Base-by-base conservation (phyloP, 2,329 filamentous ascomycete genomes). In the Drechslera avenae region DNA sequence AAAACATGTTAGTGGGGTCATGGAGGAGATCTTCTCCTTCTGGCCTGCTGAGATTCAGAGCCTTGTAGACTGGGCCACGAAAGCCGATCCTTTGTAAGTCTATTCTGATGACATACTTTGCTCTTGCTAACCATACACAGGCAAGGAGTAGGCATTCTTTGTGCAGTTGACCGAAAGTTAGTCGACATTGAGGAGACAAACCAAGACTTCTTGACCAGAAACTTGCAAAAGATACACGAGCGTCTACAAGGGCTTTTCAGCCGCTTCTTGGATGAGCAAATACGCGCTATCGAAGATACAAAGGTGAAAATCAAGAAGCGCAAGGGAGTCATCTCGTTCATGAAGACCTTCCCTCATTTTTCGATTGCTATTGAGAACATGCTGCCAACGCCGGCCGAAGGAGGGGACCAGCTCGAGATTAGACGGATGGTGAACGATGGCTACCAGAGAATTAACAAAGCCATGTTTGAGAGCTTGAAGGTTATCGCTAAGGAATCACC, bases 251-350 rank as follows among this genome's bases (percentile, higher is more conserved):
- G 83, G 2, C 83, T 90, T 2, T 97, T 96, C 77, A 86, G 83
- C 54, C 91, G 90, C 56, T 97, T 97, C 64, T 86, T 97, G 7
- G 93, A 97, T 60, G 91, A 96, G 58, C 94, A 99, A 72, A 89
- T 97, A 52, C 89, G 90, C 19, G 92, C 91, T 4, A 96, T 97
- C 57, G 94, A 97, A 75, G 94, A 97, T 55, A 97, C 92, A 32
- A 97, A 97, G 75, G 93, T 99, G 73, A 97, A 97, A 79, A 91
- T 97, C 75, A 97, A 96, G 80, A 97, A 97, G 80, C 88, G 94
- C 61, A 97, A 95, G 77, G 93, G 94, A 9, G 90, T 99, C 49
- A 97, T 97, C 64, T 87, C 87, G 13, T 97, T 97, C 73, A 93
- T 97, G 79, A 89, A 90, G 58, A 88, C 93, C 33, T 97, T 97